phyloP scores from a whole-genome alignment of 495 filamentous ascomycete species.

The Penicillium cataractarum region DNA sequence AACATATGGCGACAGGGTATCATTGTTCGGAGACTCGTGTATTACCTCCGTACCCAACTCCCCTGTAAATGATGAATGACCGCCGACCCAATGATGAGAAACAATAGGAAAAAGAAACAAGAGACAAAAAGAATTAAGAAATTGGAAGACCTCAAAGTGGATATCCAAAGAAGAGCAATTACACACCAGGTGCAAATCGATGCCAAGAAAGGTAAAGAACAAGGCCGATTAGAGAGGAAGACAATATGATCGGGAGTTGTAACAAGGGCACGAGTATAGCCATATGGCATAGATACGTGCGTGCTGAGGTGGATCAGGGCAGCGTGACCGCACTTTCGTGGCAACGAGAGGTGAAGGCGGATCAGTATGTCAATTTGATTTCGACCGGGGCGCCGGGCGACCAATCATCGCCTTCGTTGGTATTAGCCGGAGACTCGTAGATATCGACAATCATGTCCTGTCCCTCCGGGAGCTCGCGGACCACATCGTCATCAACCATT shows the following conservation, averaged over 20 bases:
- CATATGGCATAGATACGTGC: not conserved
- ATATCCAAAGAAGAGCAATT: not conserved
- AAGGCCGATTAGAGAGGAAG: not conserved
- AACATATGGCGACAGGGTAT: constrained; percentile 45
- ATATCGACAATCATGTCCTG: constrained; percentile 83
- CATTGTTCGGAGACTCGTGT: constrained; percentile 54
- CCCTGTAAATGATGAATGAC: constrained; percentile 29
- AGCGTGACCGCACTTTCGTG: not conserved
- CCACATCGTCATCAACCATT: constrained; percentile 87
- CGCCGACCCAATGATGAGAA: constrained; percentile 31
- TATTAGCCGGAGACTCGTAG: constrained; percentile 36
- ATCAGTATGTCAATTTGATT: constrained; percentile 46
- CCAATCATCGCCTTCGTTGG: constrained; percentile 13
- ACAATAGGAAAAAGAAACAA: constrained; percentile 20
- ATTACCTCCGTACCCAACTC: constrained; percentile 52
- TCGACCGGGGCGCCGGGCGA: constrained; percentile 34
- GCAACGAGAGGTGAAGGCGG: not conserved
- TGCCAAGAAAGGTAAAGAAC: not conserved
- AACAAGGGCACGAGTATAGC: not conserved
- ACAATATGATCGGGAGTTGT: not conserved
- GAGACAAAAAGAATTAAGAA: constrained; percentile 1
- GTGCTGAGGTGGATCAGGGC: not conserved
- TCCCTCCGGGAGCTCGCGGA: constrained; percentile 84
- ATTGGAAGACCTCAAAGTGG: constrained; percentile 1
- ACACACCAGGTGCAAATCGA: constrained; percentile 21